These are phyloP conservation scores for Leccinum subgranulosum DNA, from an alignment of 768 basidiomycete species.

Conservation along the genomic window DNA sequence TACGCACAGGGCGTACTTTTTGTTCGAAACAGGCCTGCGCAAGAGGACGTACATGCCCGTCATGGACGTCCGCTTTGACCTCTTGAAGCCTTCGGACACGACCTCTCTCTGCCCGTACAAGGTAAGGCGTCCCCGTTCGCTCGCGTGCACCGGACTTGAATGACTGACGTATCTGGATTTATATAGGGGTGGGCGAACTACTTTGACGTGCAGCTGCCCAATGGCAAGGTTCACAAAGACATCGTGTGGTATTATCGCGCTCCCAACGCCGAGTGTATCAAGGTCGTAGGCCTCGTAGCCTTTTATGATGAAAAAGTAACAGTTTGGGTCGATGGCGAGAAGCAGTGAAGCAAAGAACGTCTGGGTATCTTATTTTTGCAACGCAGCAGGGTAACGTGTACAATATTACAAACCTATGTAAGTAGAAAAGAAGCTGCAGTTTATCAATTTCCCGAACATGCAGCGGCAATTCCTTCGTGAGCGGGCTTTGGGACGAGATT, in stretches of 20 bases:
- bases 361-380: background rate
- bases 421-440: background rate
- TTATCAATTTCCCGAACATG: constrained; percentile 1
- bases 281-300: constrained; percentile 49
- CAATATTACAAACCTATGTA: background rate
- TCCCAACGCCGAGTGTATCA: constrained; percentile 48
- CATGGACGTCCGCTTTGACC: constrained; percentile 49
- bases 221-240: constrained; percentile 43
- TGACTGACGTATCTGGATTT: constrained; percentile 1
- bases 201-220: constrained; percentile 47
- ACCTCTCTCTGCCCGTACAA: constrained; percentile 62
- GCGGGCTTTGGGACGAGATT: constrained; percentile 12
- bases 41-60: constrained; percentile 61
- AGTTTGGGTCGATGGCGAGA: constrained; percentile 58
- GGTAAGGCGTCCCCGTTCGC: constrained; percentile 30
- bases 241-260: constrained; percentile 65
- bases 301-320: constrained; percentile 71
- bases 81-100: constrained; percentile 45
- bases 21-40: constrained; percentile 57
- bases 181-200: constrained; percentile 57
- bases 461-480: constrained; percentile 9
- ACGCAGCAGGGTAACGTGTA: background rate
- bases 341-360: constrained; percentile 31
- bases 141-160: background rate
- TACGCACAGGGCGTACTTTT: constrained; percentile 48